Conservation (phyloP, 306 rosid species). For the Lathyrus sativus region DNA sequence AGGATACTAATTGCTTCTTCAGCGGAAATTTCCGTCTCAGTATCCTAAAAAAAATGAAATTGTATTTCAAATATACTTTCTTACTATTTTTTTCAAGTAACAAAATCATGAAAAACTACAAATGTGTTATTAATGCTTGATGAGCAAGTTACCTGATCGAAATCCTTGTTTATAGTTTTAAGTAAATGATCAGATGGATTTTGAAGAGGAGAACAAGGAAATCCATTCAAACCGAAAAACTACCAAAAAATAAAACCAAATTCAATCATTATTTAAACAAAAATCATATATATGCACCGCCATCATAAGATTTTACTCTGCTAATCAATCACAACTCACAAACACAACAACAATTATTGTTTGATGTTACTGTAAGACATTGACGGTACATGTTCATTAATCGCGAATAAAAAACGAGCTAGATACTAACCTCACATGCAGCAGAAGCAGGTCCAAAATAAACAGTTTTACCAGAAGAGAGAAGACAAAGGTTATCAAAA, state of each 20-base stretch:
- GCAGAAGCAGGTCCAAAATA: constrained; percentile 71
- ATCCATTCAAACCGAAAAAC: constrained; percentile 68
- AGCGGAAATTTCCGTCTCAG: constrained; percentile 35
- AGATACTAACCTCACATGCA: constrained; percentile 50
- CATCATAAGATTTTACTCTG: background rate
- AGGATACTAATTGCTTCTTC: constrained; percentile 42
- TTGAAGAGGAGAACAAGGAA: constrained; percentile 58
- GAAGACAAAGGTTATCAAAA: constrained; percentile 63
- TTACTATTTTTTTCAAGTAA: background rate
- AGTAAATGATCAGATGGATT: constrained; percentile 74
- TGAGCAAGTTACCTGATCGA: constrained; percentile 47
- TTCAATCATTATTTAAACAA: background rate
- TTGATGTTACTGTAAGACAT: background rate
- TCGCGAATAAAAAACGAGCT: background rate
- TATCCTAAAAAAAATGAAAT: constrained; percentile 35
- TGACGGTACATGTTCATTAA: background rate
- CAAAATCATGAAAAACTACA: background rate
- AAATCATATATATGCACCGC: background rate
- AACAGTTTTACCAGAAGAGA: constrained; percentile 59
- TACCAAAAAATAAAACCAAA: constrained; percentile 25
- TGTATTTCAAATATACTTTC: background rate
- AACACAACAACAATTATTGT: background rate
- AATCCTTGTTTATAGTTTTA: constrained; percentile 74
- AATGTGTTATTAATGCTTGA: background rate
- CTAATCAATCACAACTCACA: background rate